Evolutionary conservation across 108 stramenopile genomes (phyloP), one percentile per base, ranked within the genome.

Genomic region (Craspedostauros australis): DNA sequence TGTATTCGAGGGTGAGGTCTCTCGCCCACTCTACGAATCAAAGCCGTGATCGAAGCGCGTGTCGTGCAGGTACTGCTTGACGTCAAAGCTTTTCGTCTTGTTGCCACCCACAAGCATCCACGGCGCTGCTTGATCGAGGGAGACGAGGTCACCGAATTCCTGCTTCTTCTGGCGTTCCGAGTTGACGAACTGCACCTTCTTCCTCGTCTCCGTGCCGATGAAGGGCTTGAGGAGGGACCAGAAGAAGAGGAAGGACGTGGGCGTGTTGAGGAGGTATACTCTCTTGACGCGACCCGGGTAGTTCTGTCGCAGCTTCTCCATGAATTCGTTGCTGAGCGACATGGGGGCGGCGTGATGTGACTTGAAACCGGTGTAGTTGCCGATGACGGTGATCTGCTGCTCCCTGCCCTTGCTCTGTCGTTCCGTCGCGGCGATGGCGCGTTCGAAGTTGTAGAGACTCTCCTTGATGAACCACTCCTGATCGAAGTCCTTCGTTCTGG

Each of bases 181-280:
- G n/a, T 44, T 58, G 42, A 72, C 25, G 34, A 72, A 72, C 3
- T 39, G 42, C 8, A 72, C 62, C 4, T 65, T 52, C 47, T 55
- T 54, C 12, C 65, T 62, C 1, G 71, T 72, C 28, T 66, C 56
- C 5, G 71, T 64, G 25, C 65, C 71, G 33, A 72, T 72, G 37
- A 72, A 72, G 22, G 64, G 71, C 21, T 67, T 61, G 9, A 72
- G 45, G 8, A 72, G 12, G 24, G 66, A 58, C 71, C 71, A 72
- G 36, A 72, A 72, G 5, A 64, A 50, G 21, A 59, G 39, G 40
- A 72, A 72, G 16, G 56, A 56, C 1, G 65, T 60, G n/a, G 71
- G 71, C 8, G 65, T 54, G 38, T 66, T 58, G 1, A 72, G 53
- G 1, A 72, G 58, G 33, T 60, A 72, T 1, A 66, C 65, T 20